Conservation (phyloP, 2,329 filamentous ascomycete species). For the Neopestalotiopsis rosae region DNA sequence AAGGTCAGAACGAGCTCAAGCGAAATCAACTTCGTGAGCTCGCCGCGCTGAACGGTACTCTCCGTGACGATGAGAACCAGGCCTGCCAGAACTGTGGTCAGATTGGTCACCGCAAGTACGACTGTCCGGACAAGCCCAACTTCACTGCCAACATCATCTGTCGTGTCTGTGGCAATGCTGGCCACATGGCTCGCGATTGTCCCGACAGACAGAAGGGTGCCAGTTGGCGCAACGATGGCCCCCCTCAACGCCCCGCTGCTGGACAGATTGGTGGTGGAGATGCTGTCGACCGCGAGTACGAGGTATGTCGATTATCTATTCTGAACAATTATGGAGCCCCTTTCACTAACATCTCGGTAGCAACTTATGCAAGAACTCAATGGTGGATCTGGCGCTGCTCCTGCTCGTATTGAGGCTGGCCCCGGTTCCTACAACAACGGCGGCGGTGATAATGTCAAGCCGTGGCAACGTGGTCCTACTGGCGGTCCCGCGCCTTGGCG, state of each 20-base stretch:
- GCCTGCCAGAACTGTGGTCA: constrained; percentile 99
- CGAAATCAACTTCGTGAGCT: constrained; percentile 97
- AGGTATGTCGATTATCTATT: constrained; percentile 63
- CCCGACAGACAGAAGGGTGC: constrained; percentile 89
- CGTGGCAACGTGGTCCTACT: constrained; percentile 87
- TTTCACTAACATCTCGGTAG: constrained; percentile 54
- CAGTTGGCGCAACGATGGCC: constrained; percentile 84
- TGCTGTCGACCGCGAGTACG: constrained; percentile 91
- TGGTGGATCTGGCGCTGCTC: constrained; percentile 70
- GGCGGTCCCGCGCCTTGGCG: constrained; percentile 86
- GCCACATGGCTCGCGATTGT: constrained; percentile 98
- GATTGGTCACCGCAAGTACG: constrained; percentile 98
- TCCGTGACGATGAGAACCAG: constrained; percentile 98
- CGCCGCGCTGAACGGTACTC: constrained; percentile 95
- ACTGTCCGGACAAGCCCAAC: constrained; percentile 96
- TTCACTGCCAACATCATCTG: constrained; percentile 99
- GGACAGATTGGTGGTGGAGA: constrained; percentile 78
- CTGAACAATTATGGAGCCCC: neutral
- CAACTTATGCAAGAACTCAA: constrained; percentile 98
- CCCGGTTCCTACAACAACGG: constrained; percentile 67
- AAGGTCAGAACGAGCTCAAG: constrained; percentile 99
- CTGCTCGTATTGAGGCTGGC: constrained; percentile 85
- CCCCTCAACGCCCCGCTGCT: constrained; percentile 54
- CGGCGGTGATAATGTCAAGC: constrained; percentile 67
- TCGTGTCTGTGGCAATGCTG: constrained; percentile 95